Base-by-base conservation (phyloP, 2,329 filamentous ascomycete species). In the Sclerotinia spermophila region DNA sequence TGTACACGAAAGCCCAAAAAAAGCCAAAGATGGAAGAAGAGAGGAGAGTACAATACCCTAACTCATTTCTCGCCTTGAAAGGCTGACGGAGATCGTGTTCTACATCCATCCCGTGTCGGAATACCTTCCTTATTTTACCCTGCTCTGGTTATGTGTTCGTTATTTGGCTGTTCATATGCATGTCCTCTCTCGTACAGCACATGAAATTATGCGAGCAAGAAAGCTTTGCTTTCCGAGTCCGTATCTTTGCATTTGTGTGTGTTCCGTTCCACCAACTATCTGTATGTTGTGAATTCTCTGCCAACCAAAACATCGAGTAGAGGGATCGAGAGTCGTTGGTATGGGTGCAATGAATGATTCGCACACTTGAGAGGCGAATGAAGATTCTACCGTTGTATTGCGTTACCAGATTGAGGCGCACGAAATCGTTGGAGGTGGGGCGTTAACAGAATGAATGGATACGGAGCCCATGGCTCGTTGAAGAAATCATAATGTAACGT, bases 401-500 rank as follows among this genome's bases (percentile, higher is more conserved):
- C 27, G 38, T 48, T 65, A 51, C 53, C 53, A 38, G 38, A 53
- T 64, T n/a, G n/a, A 53, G n/a, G 58, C 67, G 67, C 58, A 64
- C 38, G 27, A 24, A 62, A 42, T 51, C 45, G 27, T 33, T 11
- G 27, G 58, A 62, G 67, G 58, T 61, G 51, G 42, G 24, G 61
- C 35, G 27, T 65, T 30, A 65, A 51, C 27, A 38, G 61, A 65
- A n/a, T 65, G 24, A 35, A 58, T 58, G 55, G 24, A 58, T 38
- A 38, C 65, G 38, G 48, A 13, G 33, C 33, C 45, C 45, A 27
- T 65, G 44, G 45, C 62, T 53, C 27, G 27, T 60, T 65, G 67
- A 65, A 69, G 59, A 69, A 69, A 65, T 65, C 67, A 45, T 30
- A 65, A 69, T 69, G 51, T 56, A 53, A 65, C 62, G 27, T 51